Base-by-base conservation (phyloP, 1,284 basidiomycete species). In the Papiliotrema laurentii region DNA sequence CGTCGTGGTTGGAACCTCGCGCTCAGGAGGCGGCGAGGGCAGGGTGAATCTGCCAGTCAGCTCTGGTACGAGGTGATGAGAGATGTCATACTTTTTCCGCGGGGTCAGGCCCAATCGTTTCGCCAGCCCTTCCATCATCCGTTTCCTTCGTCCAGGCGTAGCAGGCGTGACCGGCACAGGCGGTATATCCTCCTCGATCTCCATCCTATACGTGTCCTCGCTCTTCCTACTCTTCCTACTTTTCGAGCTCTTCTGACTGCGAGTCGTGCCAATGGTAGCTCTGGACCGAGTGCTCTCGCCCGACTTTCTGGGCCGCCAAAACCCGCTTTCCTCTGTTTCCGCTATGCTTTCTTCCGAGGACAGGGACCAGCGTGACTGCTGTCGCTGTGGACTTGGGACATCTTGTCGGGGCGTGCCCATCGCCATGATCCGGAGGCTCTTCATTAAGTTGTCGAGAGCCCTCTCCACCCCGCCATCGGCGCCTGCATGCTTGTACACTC, bases 281-380 rank as follows among this genome's bases (percentile, higher is more conserved):
- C 34, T 51, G 10, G 47, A 55, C n/a, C 61, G 35, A 5, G 45
- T 49, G 5, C 60, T 64, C 43, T 66, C 64, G 14, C 42, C 48
- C 1, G 51, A 56, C 45, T 62, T 63, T 22, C 64, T 31, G 18
- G 61, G 46, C 46, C 50, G 51, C 49, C 55, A 55, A 28, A 55
- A 45, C 21, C 35, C 50, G 18, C 27, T 40, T 3, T 53, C 53
- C 14, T 47, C 53, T 36, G 9, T 47, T 28, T 18, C 25, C 2
- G 27, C 21, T 28, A 26, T 39, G 30, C 36, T 51, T 45, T 51
- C 50, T 35, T 47, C 48, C 27, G 45, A 54, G 21, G 53, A 58
- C 18, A 42, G 55, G 4, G 64, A 66, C 64, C 64, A 66, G 13
- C 64, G 43, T 5, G 59, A 61, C 51, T 66, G 41, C 33, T 50